Percentiles rank a stretch among this genome's conserved stretches.
phyloP scores from a whole-genome alignment of 371 early-diverging fungal genomes.

The Mortierella sp. region DNA sequence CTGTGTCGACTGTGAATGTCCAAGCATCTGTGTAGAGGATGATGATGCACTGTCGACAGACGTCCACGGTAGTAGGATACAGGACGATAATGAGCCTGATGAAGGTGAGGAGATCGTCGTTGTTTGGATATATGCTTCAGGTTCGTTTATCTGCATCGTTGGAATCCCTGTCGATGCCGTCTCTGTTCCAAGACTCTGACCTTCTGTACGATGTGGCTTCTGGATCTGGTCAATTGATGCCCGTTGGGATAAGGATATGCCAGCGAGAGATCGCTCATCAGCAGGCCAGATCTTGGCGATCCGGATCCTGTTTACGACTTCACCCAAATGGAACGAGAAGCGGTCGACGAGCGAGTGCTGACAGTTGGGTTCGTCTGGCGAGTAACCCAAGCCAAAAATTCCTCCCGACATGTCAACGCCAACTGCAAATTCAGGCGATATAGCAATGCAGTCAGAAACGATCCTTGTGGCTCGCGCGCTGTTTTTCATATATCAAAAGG shows the following conservation, averaged over 20 bases:
- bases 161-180: neutral
- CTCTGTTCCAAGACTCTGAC: neutral
- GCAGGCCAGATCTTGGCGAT: conserved; percentile 34
- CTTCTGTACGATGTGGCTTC: too few relatives aligned
- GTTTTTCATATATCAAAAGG: too few relatives aligned
- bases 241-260: conserved; percentile 22
- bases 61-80: conserved; percentile 27
- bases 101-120: neutral
- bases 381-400: conserved; percentile 44
- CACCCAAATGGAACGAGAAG: conserved; percentile 46
- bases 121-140: too few relatives aligned
- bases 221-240: too few relatives aligned
- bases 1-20: neutral
- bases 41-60: neutral
- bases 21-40: neutral
- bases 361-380: conserved; percentile 17
- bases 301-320: conserved; percentile 37
- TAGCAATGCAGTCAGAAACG: conserved; percentile 45
- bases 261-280: conserved; percentile 32
- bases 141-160: too few relatives aligned
- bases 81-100: neutral
- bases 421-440: conserved; percentile 35
- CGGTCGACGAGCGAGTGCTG: conserved; percentile 39
- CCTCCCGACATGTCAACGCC: conserved; percentile 39
- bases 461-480: conserved; percentile 26